phyloP scores from a whole-genome alignment of 306 rosid genomes.

The Cucurbita ficifolia region DNA sequence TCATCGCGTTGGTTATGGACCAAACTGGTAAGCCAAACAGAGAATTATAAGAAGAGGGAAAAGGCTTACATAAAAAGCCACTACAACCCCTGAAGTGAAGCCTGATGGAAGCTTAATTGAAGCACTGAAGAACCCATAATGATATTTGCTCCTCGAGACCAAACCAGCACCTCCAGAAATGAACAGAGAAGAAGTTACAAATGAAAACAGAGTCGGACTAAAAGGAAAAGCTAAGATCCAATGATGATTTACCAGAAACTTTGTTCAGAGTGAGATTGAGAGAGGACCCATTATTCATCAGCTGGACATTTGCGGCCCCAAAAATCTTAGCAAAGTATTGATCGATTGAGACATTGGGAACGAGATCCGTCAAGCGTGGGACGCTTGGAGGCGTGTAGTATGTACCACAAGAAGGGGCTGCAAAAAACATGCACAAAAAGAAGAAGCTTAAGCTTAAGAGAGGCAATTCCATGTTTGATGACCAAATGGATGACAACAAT shows the following conservation, averaged over 20 bases:
- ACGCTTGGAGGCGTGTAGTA: slow-evolving; percentile 46
- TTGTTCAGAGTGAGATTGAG: slow-evolving; percentile 70
- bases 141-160: slow-evolving; percentile 35
- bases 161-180: slow-evolving; percentile 59
- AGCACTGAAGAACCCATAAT: slow-evolving; percentile 92
- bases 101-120: slow-evolving; percentile 84
- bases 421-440: slow-evolving; percentile 18
- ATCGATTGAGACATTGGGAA: slow-evolving; percentile 44
- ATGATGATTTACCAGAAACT: slow-evolving; percentile 34
- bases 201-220: neutral
- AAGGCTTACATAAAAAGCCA: slow-evolving; percentile 76
- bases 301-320: slow-evolving; percentile 52
- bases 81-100: slow-evolving; percentile 81
- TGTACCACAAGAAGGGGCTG: slow-evolving; percentile 36
- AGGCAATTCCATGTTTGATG: slow-evolving; percentile 4
- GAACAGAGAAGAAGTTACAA: neutral
- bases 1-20: neutral
- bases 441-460: slow-evolving; percentile 18
- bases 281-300: slow-evolving; percentile 57
- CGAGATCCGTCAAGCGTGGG: slow-evolving; percentile 44
- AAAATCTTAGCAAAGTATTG: slow-evolving; percentile 34
- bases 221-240: neutral
- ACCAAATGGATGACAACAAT: slow-evolving; percentile 3
- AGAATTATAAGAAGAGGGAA: neutral
- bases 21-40: neutral